Evolutionary conservation across 176 grass and related monocot genomes (phyloP), one percentile per base, ranked within the genome.

Genomic region (barley (Hordeum vulgare)): DNA sequence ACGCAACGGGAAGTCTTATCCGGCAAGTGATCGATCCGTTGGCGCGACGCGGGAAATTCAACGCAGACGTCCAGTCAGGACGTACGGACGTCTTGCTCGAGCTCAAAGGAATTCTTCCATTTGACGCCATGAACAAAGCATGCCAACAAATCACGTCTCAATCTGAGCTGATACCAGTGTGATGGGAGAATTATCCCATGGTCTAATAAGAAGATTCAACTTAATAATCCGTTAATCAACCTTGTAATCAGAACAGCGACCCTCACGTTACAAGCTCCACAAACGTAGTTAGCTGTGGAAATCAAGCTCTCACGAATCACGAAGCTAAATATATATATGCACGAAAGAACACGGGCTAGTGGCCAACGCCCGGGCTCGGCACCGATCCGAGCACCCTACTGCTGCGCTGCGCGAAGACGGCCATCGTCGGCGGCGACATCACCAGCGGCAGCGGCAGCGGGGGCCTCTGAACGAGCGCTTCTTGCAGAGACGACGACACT

Each of bases 321-420:
- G 1, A 72, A 72, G 15, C 42, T 18, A 49, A 20, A 28, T 28
- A 26, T 17, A 73, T 73, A 73, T 73, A 26, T 28, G 41, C 70
- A 49, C 14, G 41, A 13, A 71, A 45, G 68, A 41, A 7, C 17
- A 24, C 6, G 3, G 3, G 70, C 70, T 92, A 92, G 70, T 92
- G 90, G 61, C 90, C 90, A 8, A 89, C 83, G 79, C 90, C 90
- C 47, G 90, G 86, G 79, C 90, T 92, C 0, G 90, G 90, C 74
- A 92, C 90, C 49, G 90, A 92, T 9, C 80, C 90, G 39, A 92
- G 78, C 83, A 88, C 51, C 78, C 90, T 49, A 53, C 73, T 73
- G 63, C 66, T 39, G 42, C 41, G 26, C 7, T 1, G n/a, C 21
- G 17, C 26, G 6, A 49, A 42, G 20, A 73, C 61, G 82, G 61